These are phyloP conservation scores for Coniella vitis DNA, from an alignment of 2,329 filamentous ascomycete species.

Conservation along the genomic window DNA sequence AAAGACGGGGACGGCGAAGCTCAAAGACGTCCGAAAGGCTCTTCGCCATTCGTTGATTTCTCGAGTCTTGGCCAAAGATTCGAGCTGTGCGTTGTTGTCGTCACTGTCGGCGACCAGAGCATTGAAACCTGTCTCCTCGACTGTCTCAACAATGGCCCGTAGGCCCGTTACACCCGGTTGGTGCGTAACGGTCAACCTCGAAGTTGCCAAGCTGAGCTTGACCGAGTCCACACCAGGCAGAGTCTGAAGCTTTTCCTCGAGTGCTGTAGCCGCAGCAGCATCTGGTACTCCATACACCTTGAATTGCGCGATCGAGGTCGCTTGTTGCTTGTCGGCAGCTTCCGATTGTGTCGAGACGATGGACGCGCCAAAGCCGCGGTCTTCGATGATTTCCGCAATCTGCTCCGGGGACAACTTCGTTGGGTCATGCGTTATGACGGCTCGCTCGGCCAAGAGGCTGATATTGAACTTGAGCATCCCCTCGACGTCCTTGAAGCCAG, in stretches of 20 bases:
- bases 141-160: constrained; percentile 70
- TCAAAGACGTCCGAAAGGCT: constrained; percentile 69
- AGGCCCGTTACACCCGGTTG: constrained; percentile 64
- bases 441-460: constrained; percentile 85
- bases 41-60: constrained; percentile 90
- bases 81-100: constrained; percentile 93
- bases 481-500: constrained; percentile 68
- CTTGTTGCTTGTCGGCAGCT: constrained; percentile 44
- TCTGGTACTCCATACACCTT: constrained; percentile 78
- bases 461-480: constrained; percentile 90
- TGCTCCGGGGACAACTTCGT: constrained; percentile 62
- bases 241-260: constrained; percentile 62
- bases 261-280: constrained; percentile 59
- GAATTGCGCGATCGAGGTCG: constrained; percentile 59
- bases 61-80: constrained; percentile 91
- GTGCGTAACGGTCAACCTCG: constrained; percentile 67
- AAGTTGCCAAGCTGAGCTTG: constrained; percentile 65
- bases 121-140: constrained; percentile 81
- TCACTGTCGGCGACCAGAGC: constrained; percentile 85
- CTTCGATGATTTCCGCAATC: constrained; percentile 79
- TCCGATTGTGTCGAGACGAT: constrained; percentile 71
- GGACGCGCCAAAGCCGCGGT: constrained; percentile 79
- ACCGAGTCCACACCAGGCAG: constrained; percentile 69
- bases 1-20: constrained; percentile 86
- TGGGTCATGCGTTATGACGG: constrained; percentile 78